phyloP scores from a whole-genome alignment of 345 rosid genomes.

The Brassica cretica region DNA sequence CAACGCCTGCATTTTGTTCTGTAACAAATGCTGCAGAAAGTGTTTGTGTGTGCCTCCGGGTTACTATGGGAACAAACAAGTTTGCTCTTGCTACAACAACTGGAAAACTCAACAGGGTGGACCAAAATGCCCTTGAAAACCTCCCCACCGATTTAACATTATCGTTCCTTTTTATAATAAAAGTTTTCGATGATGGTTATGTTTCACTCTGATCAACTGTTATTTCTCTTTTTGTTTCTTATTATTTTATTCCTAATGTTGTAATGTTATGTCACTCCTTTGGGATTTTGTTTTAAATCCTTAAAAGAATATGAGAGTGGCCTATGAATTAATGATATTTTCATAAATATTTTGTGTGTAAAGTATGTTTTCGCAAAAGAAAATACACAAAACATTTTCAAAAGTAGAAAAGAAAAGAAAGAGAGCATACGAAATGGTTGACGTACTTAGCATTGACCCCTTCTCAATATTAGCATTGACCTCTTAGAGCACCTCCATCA shows the following conservation, averaged over 20 bases:
- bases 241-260: not conserved
- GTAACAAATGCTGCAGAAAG: conserved; percentile 68
- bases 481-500: no score
- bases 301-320: conserved; percentile 25
- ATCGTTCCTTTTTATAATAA: not conserved
- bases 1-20: conserved; percentile 63
- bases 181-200: not conserved
- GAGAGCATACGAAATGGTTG: not conserved
- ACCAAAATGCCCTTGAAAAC: conserved; percentile 66
- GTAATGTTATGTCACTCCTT: conserved; percentile 40
- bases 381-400: not conserved
- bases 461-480: no score
- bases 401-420: not conserved
- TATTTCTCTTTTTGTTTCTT: not conserved
- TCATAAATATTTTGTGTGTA: not conserved
- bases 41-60: conserved; percentile 87
- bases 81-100: conserved; percentile 81
- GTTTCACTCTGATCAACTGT: conserved; percentile 5
- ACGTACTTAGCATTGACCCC: not conserved
- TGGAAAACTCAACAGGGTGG: conserved; percentile 73
- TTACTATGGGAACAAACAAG: conserved; percentile 54
- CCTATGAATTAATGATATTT: conserved; percentile 27
- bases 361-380: not conserved
- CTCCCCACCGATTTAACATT: not conserved
- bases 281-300: conserved; percentile 26